Evolutionary conservation across 2,329 filamentous ascomycete genomes (phyloP).

Genomic region (Pseudogymnoascus sp.): DNA sequence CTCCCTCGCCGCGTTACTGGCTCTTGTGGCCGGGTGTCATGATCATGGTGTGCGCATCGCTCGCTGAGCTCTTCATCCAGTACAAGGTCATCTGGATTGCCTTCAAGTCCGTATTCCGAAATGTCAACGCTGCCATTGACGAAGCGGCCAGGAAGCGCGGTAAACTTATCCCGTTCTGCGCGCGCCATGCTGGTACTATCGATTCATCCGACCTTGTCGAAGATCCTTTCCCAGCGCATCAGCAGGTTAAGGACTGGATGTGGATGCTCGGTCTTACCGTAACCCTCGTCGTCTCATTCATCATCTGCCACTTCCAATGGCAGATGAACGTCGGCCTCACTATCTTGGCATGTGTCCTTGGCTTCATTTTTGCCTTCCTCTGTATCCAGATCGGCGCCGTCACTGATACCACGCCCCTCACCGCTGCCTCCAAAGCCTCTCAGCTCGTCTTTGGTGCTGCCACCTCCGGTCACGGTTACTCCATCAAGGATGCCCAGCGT

Average conservation of each 20-base stretch:
- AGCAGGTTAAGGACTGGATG: slow-evolving; percentile 47
- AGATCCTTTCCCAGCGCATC: slow-evolving; percentile 40
- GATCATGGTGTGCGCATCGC: slow-evolving; percentile 43
- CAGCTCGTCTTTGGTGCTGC: slow-evolving; percentile 62
- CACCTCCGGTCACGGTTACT: slow-evolving; percentile 47
- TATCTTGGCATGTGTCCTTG: slow-evolving; percentile 48
- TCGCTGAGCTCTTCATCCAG: slow-evolving; percentile 38
- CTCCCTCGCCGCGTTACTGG: slow-evolving; percentile 44
- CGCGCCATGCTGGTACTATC: slow-evolving; percentile 32
- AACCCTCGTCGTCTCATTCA: slow-evolving; percentile 43
- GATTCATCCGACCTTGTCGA: slow-evolving; percentile 35
- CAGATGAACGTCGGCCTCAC: slow-evolving; percentile 50
- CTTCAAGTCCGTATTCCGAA: slow-evolving; percentile 43
- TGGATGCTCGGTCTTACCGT: slow-evolving; percentile 42
- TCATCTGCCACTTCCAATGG: slow-evolving; percentile 46
- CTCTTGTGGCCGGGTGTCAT: slow-evolving; percentile 44
- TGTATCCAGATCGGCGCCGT: slow-evolving; percentile 54
- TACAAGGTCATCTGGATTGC: slow-evolving; percentile 39
- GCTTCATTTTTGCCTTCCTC: slow-evolving; percentile 55
- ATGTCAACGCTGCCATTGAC: slow-evolving; percentile 38
- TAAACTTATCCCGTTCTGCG: slow-evolving; percentile 37
- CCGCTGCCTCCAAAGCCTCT: slow-evolving; percentile 60
- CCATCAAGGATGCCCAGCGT: slow-evolving; percentile 46
- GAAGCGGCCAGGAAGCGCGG: slow-evolving; percentile 33
- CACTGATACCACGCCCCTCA: slow-evolving; percentile 57